These are phyloP conservation scores for Talaromyces atroroseus DNA, from an alignment of 2,329 filamentous ascomycete species.

Conservation along the genomic window DNA sequence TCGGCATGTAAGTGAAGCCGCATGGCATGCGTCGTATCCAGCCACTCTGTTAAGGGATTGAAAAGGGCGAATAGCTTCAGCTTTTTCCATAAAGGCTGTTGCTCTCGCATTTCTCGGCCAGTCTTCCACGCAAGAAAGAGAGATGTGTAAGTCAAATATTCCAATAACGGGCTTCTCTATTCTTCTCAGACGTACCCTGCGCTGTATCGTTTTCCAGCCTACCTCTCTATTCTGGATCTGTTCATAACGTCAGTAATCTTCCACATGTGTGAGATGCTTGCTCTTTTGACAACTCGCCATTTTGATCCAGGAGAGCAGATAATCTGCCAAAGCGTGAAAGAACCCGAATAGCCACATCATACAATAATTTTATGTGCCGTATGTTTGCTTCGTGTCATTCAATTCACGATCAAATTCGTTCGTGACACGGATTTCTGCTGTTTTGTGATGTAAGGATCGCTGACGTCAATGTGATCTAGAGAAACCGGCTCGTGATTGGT, in stretches of 20 bases:
- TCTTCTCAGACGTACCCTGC: background rate
- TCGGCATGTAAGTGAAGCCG: slow-evolving; percentile 34
- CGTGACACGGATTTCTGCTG: background rate
- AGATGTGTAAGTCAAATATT: background rate
- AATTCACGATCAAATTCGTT: background rate
- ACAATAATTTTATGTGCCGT: background rate
- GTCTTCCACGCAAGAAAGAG: background rate
- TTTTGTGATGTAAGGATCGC: background rate
- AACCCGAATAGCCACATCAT: background rate
- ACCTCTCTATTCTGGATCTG: background rate
- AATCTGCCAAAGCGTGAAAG: slow-evolving; percentile 2
- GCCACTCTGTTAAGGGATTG: slow-evolving; percentile 38
- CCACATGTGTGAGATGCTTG: background rate
- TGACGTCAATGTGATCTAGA: background rate
- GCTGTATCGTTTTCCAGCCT: background rate
- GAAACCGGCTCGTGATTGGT: too few relatives aligned
- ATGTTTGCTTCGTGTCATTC: too few relatives aligned
- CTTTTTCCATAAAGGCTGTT: slow-evolving; percentile 38
- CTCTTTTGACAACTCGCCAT: background rate
- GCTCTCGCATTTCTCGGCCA: slow-evolving; percentile 28
- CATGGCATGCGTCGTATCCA: slow-evolving; percentile 34
- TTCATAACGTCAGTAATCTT: background rate
- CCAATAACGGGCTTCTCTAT: background rate
- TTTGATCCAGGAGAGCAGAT: slow-evolving; percentile 1
- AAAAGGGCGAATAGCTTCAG: slow-evolving; percentile 39